A percentile compares a stretch with the other conserved stretches of the same genome.
phyloP scores from a whole-genome alignment of 306 rosid genomes.

The Castanopsis chinensis region DNA sequence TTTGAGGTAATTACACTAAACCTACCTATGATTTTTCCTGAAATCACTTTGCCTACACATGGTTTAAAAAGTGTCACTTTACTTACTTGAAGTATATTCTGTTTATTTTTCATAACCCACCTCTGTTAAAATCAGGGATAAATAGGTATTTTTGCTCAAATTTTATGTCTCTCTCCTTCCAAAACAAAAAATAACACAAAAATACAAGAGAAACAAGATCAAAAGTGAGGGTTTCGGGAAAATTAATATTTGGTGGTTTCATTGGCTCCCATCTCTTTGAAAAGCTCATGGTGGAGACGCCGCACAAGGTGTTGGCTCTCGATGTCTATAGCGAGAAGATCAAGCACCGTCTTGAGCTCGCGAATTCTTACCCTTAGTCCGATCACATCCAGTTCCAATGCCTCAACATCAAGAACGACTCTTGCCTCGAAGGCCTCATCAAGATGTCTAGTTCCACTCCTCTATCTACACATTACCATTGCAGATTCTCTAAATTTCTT shows the following conservation, averaged over 20 bases:
- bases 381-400: slow-evolving; percentile 86
- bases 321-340: slow-evolving; percentile 94
- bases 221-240: too few relatives aligned
- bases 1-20: too few relatives aligned
- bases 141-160: too few relatives aligned
- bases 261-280: slow-evolving; percentile 92
- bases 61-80: too few relatives aligned
- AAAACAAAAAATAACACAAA: too few relatives aligned
- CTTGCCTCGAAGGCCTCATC: slow-evolving; percentile 83
- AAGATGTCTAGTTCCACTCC: slow-evolving; percentile 42
- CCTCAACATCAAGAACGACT: slow-evolving; percentile 83
- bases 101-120: too few relatives aligned
- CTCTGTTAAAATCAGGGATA: too few relatives aligned
- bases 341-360: slow-evolving; percentile 74
- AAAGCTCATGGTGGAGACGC: slow-evolving; percentile 66
- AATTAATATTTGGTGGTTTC: slow-evolving; percentile 53
- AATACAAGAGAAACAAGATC: too few relatives aligned
- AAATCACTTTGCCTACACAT: too few relatives aligned
- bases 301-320: slow-evolving; percentile 75
- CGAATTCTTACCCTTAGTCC: slow-evolving; percentile 49
- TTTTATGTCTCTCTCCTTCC: too few relatives aligned
- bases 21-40: too few relatives aligned
- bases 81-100: too few relatives aligned
- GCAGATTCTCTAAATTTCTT: background rate
- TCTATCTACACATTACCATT: background rate